Conservation (phyloP, 1,284 basidiomycete genomes). For the Inonotus hispidus region DNA sequence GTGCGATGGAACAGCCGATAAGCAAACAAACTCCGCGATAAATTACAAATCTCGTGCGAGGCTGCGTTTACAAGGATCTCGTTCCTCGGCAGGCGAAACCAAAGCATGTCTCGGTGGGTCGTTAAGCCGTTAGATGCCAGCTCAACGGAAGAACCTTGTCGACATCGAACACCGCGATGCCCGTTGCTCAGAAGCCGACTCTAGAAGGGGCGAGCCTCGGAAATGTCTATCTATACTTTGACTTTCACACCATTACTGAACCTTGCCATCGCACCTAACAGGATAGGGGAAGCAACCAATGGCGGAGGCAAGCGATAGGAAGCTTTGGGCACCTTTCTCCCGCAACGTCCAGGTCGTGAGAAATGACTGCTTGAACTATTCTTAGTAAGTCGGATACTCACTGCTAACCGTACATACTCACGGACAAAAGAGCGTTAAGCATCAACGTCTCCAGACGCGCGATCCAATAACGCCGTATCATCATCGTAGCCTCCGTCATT, state of each 20-base stretch:
- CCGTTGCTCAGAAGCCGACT: background rate
- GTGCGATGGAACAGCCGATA: background rate
- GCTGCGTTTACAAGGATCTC: background rate
- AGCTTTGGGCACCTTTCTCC: background rate
- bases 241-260: background rate
- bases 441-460: constrained; percentile 7
- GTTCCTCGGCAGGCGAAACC: background rate
- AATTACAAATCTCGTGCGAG: background rate
- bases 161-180: background rate
- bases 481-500: background rate
- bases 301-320: background rate
- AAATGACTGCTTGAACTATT: background rate
- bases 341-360: background rate
- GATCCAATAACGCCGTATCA: background rate
- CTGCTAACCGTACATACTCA: background rate
- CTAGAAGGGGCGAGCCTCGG: background rate
- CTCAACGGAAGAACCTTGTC: no score
- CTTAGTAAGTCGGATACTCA: background rate
- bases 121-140: background rate
- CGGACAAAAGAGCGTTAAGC: background rate
- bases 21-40: background rate
- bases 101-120: background rate
- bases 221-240: background rate
- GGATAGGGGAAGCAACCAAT: background rate
- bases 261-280: background rate